Evolutionary conservation across 1,139 yeast species (phyloP).

Genomic region (Candida sp.): DNA sequence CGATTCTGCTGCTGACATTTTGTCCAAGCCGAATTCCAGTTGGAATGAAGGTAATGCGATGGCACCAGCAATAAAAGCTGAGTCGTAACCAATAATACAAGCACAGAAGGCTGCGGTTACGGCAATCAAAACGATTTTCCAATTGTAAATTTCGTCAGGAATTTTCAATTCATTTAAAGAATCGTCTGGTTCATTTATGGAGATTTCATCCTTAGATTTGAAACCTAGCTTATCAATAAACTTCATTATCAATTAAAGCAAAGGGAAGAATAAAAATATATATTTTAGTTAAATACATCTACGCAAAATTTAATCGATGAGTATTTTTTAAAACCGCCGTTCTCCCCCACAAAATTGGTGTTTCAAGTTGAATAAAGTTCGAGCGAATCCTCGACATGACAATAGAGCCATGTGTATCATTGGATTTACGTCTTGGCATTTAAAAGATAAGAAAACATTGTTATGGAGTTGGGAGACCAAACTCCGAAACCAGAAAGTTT

Average conservation of each 20-base stretch:
- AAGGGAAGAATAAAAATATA: no score
- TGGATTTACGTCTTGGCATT: no score
- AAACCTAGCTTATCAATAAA: not conserved
- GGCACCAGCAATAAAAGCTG: conserved; percentile 33
- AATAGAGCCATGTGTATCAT: no score
- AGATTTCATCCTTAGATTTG: not conserved
- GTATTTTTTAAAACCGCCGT: no score
- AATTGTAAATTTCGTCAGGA: conserved; percentile 22
- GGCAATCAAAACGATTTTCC: conserved; percentile 17
- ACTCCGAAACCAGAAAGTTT: no score
- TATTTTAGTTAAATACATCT: no score
- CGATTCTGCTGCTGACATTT: conserved; percentile 12
- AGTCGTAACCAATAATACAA: conserved; percentile 31
- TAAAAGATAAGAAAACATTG: no score
- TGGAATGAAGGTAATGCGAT: conserved; percentile 23
- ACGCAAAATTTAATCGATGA: no score
- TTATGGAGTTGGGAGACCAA: no score
- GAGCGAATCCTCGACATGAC: no score
- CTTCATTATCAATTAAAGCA: not conserved
- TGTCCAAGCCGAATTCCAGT: conserved; percentile 21
- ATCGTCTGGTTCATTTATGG: not conserved
- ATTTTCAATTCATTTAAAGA: conserved; percentile 3
- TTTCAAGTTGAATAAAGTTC: no score
- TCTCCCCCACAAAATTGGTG: no score
- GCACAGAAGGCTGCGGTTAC: conserved; percentile 29